These are phyloP conservation scores for Pulveroboletus sp. DNA, from an alignment of 768 basidiomycete genomes.

Conservation along the genomic window DNA sequence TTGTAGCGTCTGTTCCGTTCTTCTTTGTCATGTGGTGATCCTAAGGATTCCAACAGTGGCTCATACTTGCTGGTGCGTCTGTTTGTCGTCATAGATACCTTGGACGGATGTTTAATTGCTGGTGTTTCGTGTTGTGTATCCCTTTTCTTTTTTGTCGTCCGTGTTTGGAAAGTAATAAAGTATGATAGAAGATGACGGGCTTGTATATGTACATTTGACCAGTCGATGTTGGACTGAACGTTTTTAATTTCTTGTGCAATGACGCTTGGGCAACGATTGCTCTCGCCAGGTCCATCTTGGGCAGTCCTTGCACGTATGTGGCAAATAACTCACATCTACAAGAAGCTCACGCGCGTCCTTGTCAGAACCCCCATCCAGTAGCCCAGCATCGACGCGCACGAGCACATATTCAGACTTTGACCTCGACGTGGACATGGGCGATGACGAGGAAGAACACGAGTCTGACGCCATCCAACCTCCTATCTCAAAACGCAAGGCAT, in stretches of 20 bases:
- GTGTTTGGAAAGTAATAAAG: no score
- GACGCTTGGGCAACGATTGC: not conserved
- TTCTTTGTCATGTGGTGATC: no score
- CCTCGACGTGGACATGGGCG: conserved; percentile 17
- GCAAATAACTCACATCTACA: not conserved
- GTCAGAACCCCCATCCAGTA: conserved; percentile 21
- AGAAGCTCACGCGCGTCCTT: conserved; percentile 1
- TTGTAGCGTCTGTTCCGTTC: no score
- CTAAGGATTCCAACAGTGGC: no score
- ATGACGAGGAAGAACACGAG: conserved; percentile 18
- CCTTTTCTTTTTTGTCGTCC: not conserved
- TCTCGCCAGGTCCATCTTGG: conserved; percentile 30
- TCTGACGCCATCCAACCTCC: conserved; percentile 1
- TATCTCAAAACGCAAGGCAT: conserved; percentile 28
- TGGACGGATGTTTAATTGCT: no score
- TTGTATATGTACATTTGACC: no score
- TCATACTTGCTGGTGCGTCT: no score
- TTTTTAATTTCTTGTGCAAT: not conserved
- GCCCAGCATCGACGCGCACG: conserved; percentile 14
- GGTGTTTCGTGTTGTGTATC: not conserved
- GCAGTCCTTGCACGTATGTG: conserved; percentile 23
- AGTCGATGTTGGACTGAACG: not conserved
- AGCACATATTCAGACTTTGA: conserved; percentile 13
- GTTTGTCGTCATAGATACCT: no score
- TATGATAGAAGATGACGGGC: not conserved